Percentiles rank a stretch among this genome's conserved stretches.
These are phyloP conservation scores for Quercus tomentella DNA, from an alignment of 331 rosid species.

Conservation along the genomic window DNA sequence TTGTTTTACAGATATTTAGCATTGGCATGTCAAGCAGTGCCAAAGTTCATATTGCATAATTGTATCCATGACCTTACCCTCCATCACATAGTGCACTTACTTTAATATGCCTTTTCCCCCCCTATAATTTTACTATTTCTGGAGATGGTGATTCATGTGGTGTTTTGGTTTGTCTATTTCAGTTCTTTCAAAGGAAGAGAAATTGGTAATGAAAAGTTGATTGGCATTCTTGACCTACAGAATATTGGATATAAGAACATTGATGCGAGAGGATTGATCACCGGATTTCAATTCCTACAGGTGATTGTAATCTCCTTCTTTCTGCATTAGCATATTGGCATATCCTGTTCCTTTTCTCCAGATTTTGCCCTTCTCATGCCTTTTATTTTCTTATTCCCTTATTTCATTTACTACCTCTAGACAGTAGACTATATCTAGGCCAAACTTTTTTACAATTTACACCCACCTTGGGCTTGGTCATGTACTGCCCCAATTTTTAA, in stretches of 20 bases:
- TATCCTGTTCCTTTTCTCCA: background rate
- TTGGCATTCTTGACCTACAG: slow-evolving; percentile 80
- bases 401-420: background rate
- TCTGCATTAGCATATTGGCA: background rate
- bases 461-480: background rate
- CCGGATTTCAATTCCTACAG: slow-evolving; percentile 91
- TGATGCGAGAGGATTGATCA: slow-evolving; percentile 79
- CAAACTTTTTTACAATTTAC: too few species aligned
- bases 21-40: background rate
- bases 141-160: background rate
- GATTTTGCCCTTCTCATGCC: background rate
- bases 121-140: background rate
- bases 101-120: background rate
- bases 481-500: background rate
- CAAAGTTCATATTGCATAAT: background rate
- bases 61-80: background rate
- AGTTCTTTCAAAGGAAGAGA: slow-evolving; percentile 74
- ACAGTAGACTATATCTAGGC: background rate
- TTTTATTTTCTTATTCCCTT: background rate
- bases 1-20: background rate
- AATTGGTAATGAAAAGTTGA: slow-evolving; percentile 77
- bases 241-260: slow-evolving; percentile 56
- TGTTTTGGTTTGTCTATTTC: slow-evolving; percentile 19
- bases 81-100: too few species aligned
- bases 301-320: slow-evolving; percentile 29